Conservation (phyloP, 2,329 filamentous ascomycete genomes). For the Trichocomaceae sp. region DNA sequence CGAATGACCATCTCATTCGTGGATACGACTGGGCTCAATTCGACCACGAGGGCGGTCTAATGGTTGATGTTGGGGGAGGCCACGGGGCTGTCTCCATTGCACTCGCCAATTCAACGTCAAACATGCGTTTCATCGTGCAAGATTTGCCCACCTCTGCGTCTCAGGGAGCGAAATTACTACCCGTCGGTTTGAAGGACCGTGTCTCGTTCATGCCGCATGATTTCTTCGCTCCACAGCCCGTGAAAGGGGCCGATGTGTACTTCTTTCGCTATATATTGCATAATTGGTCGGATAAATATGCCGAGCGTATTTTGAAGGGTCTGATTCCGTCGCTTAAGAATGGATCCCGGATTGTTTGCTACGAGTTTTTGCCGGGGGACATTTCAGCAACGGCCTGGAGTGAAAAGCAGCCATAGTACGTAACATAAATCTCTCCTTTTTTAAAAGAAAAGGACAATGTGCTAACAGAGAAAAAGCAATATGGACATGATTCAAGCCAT, state of each 20-base stretch:
- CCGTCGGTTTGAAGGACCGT: background rate
- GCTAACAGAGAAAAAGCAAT: no score
- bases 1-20: no score
- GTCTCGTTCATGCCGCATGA: background rate
- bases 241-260: background rate
- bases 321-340: slow-evolving; percentile 17
- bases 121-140: slow-evolving; percentile 50
- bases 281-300: slow-evolving; percentile 14
- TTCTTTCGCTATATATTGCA: background rate
- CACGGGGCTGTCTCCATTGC: slow-evolving; percentile 51
- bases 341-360: slow-evolving; percentile 17
- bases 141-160: slow-evolving; percentile 37
- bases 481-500: no score
- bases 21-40: no score
- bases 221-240: background rate
- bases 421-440: no score
- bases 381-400: no score
- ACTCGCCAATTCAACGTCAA: slow-evolving; percentile 46
- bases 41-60: no score
- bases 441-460: no score
- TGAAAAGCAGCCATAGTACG: no score
- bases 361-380: slow-evolving; percentile 14
- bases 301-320: slow-evolving; percentile 16
- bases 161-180: background rate
- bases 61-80: slow-evolving; percentile 42